These are phyloP conservation scores for Penicillium silybi DNA, from an alignment of 495 filamentous ascomycete genomes.

Conservation along the genomic window DNA sequence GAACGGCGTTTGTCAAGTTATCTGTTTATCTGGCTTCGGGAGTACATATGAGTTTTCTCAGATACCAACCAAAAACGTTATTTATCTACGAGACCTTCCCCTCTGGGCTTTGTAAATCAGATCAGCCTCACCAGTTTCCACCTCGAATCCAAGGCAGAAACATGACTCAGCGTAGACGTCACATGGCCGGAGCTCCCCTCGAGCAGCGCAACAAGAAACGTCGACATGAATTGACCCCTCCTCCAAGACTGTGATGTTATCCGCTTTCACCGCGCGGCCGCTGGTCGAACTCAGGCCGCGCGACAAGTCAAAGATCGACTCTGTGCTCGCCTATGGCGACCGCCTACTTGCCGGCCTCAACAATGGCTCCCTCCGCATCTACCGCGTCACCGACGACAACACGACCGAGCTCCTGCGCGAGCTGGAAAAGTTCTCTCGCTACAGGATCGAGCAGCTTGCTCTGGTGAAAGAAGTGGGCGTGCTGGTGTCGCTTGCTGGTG, in stretches of 20 bases:
- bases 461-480: constrained; percentile 91
- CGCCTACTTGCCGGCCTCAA: constrained; percentile 86
- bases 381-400: constrained; percentile 72
- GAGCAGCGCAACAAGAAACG: constrained; percentile 1
- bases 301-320: constrained; percentile 95
- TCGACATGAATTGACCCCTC: constrained; percentile 17
- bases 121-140: too few relatives aligned
- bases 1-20: constrained; percentile 7
- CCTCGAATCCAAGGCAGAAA: neutral
- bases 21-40: neutral
- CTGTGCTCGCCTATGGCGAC: constrained; percentile 87
- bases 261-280: constrained; percentile 93
- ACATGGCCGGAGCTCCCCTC: constrained; percentile 15
- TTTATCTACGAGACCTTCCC: neutral
- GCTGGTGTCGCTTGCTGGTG: constrained; percentile 85
- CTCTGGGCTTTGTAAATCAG: too few relatives aligned
- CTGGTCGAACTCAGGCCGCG: constrained; percentile 93
- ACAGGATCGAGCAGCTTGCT: constrained; percentile 86
- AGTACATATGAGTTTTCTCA: neutral
- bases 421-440: constrained; percentile 86
- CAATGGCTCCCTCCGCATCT: constrained; percentile 84
- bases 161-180: constrained; percentile 20
- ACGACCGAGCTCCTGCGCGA: constrained; percentile 83
- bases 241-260: constrained; percentile 63
- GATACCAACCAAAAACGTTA: constrained; percentile 13